Evolutionary conservation across 805 yeast genomes (phyloP), one percentile per base, ranked within the genome.

Genomic region (Wickerhamiella galacta): DNA sequence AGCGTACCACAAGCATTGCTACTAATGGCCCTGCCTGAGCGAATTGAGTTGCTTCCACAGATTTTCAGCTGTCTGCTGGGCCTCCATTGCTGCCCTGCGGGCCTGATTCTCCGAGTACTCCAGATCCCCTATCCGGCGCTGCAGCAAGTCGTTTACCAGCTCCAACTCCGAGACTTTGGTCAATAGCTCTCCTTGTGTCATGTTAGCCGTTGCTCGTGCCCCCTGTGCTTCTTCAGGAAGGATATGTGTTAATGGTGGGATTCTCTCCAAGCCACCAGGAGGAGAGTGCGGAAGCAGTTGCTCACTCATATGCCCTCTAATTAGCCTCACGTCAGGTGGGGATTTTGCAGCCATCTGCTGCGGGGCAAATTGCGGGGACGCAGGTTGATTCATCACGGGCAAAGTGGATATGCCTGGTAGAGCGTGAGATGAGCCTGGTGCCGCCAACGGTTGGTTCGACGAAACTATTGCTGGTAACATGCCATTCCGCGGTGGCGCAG

Each of bases 151-250:
- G 46, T 83, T 85, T 25, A 87, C 93, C 27, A 85, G 62, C 52
- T 87, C 96, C 39, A 87, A 64, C 52, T 87, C 96, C 9, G 78
- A 70, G 16, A 85, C 80, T 37, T 92, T 64, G 0, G 94, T 80
- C 41, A 71, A 70, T 40, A 85, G 57, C 33, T 54, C 59, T 21
- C 58, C 57, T 15, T 55, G 45, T 23, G 57, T 62, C 7, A 39
- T 10, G 17, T 12, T 25, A 12, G 15, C 12, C n/a, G 8, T 24
- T 6, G 14, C 22, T n/a, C 27, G 8, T n/a, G 36, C 14, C 28
- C 21, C 20, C 27, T 19, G 7, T 30, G 14, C 16, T 31, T 44
- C 43, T 3, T 45, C 34, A 16, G 41, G 48, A 2, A 39, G 44
- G 14, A 44, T 36, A 32, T 44, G 48, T 17, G 42, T 34, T 11